Evolutionary conservation across 139 green algal genomes (phyloP).

Genomic region (Pleodorina starrii): DNA sequence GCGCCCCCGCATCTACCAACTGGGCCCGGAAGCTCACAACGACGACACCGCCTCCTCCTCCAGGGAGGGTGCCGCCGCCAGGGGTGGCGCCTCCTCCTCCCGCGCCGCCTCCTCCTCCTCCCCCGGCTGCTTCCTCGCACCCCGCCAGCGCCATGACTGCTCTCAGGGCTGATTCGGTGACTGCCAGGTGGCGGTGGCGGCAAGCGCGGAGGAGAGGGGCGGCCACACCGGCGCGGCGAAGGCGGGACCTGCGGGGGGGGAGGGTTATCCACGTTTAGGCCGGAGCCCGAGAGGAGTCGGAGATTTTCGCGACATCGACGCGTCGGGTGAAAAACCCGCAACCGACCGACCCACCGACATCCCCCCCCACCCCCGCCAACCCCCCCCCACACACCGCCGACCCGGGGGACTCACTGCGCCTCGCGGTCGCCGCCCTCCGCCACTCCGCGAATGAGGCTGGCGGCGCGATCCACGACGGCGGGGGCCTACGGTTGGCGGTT

Average conservation of each 20-base stretch:
- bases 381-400: too few relatives aligned
- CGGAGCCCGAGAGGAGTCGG: too few relatives aligned
- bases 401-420: conserved; percentile 6
- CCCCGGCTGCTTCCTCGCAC: not conserved
- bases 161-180: not conserved
- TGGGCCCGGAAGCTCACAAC: not conserved
- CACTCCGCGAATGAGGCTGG: not conserved
- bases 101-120: too few relatives aligned
- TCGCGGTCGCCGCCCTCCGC: not conserved
- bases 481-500: conserved; percentile 1
- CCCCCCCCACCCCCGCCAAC: too few relatives aligned
- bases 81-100: too few relatives aligned
- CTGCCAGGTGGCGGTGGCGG: conserved; percentile 21
- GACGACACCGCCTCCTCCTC: not conserved
- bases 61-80: too few relatives aligned
- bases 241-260: not conserved
- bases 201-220: not conserved
- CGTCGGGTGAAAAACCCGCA: too few relatives aligned
- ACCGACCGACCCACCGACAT: too few relatives aligned
- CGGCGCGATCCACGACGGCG: conserved; percentile 6
- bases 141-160: conserved; percentile 6
- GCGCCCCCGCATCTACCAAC: conserved; percentile 37
- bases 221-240: not conserved
- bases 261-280: too few relatives aligned
- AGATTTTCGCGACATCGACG: too few relatives aligned